Percentiles rank a stretch among this genome's conserved stretches.
phyloP scores from a whole-genome alignment of 345 rosid genomes.

The Eucalyptus globulus region DNA sequence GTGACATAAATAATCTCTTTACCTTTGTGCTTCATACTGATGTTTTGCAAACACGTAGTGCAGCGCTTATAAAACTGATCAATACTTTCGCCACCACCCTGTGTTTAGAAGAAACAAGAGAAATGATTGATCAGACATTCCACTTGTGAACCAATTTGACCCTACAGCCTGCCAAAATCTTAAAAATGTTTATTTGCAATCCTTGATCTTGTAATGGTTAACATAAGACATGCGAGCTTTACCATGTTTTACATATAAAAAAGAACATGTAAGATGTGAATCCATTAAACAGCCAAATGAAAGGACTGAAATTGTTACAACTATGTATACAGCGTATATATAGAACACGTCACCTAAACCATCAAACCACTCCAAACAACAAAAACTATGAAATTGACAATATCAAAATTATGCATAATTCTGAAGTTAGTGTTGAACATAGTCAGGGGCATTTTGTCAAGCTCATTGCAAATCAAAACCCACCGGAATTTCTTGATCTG shows the following conservation, averaged over 20 bases:
- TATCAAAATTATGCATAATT: neutral
- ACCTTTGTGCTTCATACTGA: conserved; percentile 61
- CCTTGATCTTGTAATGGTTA: neutral
- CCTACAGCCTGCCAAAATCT: neutral
- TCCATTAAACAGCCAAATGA: neutral
- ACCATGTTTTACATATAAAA: neutral
- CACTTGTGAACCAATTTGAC: neutral
- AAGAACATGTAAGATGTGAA: neutral
- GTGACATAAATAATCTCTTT: neutral
- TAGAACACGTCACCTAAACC: neutral
- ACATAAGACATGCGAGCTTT: neutral
- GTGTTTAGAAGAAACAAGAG: neutral
- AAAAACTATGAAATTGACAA: neutral
- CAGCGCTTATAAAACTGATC: conserved; percentile 57
- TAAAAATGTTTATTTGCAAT: neutral
- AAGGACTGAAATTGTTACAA: neutral
- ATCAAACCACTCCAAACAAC: neutral
- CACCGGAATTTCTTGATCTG: conserved; percentile 63
- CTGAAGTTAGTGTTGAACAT: too few species aligned
- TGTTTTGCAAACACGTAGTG: conserved; percentile 29
- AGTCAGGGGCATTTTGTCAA: neutral
- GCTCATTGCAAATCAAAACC: neutral
- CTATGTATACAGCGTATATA: neutral
- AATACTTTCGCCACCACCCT: conserved; percentile 87
- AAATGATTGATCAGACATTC: neutral